Conservation (phyloP, 1,139 yeast species). For the Pichia sp. region DNA sequence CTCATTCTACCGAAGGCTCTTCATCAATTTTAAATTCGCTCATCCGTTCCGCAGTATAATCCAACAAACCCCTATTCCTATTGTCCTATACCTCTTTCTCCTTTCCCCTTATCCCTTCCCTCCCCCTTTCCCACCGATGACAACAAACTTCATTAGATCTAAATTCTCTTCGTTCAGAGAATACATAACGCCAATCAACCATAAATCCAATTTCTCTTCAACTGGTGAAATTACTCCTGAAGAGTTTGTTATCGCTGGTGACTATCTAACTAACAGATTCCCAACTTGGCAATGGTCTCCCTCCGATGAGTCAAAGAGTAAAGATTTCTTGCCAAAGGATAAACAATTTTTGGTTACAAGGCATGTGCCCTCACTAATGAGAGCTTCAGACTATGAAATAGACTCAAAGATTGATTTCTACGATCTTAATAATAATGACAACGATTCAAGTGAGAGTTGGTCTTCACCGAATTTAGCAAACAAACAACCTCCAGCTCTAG, state of each 20-base stretch:
- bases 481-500: too few relatives aligned
- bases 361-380: constrained; percentile 77
- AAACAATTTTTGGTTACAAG: constrained; percentile 82
- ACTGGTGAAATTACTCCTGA: constrained; percentile 95
- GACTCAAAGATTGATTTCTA: constrained; percentile 34
- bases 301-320: constrained; percentile 51
- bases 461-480: constrained; percentile 3
- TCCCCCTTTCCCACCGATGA: constrained; percentile 18
- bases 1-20: too few relatives aligned
- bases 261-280: constrained; percentile 78
- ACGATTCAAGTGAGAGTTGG: constrained; percentile 18
- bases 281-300: constrained; percentile 97
- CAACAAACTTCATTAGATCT: constrained; percentile 46
- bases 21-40: neutral
- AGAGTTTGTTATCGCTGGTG: constrained; percentile 91
- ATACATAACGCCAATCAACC: constrained; percentile 83
- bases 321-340: constrained; percentile 73
- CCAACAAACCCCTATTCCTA: neutral
- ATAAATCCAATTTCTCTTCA: constrained; percentile 68
- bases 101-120: neutral
- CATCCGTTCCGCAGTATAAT: neutral
- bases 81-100: neutral
- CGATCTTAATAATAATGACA: constrained; percentile 19
- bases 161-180: constrained; percentile 81
- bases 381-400: constrained; percentile 56